Base-by-base conservation (phyloP, 2,329 filamentous ascomycete species). In the Fusarium graminum region DNA sequence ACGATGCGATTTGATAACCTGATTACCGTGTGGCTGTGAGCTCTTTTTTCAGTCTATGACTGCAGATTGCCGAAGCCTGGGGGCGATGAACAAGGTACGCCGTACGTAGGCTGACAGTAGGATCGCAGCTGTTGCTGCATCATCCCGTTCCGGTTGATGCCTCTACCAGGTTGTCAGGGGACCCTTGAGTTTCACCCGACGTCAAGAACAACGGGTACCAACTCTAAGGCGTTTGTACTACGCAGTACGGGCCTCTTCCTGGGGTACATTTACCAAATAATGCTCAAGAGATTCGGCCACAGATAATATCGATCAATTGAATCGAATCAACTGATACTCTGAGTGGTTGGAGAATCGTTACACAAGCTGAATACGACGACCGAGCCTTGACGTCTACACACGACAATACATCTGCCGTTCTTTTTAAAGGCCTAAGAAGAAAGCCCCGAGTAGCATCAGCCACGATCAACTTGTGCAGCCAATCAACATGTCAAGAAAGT, bases 311-410 rank as follows among this genome's bases (percentile, higher is more conserved):
- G 6, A 47, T 32, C 34, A 19, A 17, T 46, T 19, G 22, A 45
- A 38, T 22, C 10, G 17, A 43, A 44, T 42, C 30, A 49, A 44
- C 17, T 46, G 17, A 41, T 32, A 13, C 28, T 17, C 16, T 17
- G 29, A 49, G 41, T 28, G 54, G 54, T 45, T 43, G 17, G 25
- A n/a, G 42, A 61, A 14, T 49, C 22, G 51, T 68, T 22, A 30
- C 49, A 68, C 65, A 69, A 63, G 19, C 47, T 47, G 42, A 28
- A 63, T 66, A 66, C 61, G 49, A 68, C 45, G 22, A 46, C 41
- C 19, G 34, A 36, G 47, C n/a, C 40, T 49, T 39, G 42, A 50
- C 41, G 42, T 57, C 22, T 22, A 22, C 22, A 22, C 25, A 42
- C 45, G 32, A 38, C 38, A 63, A 63, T 34, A 58, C 52, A 63